These are phyloP conservation scores for Suillus paluster DNA, from an alignment of 768 basidiomycete species.

Conservation along the genomic window DNA sequence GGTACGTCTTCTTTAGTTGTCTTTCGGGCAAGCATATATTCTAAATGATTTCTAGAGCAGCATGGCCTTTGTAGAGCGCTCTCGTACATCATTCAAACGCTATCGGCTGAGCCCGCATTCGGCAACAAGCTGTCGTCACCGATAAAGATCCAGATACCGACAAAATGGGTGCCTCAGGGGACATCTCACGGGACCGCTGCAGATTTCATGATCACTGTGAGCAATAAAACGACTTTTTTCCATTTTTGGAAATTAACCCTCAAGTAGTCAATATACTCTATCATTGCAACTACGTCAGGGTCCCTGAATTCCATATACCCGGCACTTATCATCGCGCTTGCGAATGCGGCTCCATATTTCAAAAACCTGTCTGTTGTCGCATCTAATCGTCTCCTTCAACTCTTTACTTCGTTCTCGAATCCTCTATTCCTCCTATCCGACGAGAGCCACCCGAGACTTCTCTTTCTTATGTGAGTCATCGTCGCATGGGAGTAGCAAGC, in stretches of 20 bases:
- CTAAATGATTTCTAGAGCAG: slow-evolving; percentile 61
- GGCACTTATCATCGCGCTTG: slow-evolving; percentile 86
- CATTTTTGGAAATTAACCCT: slow-evolving; percentile 13
- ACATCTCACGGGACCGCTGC: slow-evolving; percentile 70
- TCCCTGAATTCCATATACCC: slow-evolving; percentile 85
- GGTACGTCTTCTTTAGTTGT: slow-evolving; percentile 51
- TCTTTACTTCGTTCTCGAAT: slow-evolving; percentile 90
- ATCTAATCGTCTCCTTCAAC: slow-evolving; percentile 82
- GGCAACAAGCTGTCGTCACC: slow-evolving; percentile 69
- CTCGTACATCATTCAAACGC: slow-evolving; percentile 89
- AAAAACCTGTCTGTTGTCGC: slow-evolving; percentile 80
- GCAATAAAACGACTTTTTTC: slow-evolving; percentile 27
- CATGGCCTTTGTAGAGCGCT: slow-evolving; percentile 88
- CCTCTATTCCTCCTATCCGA: slow-evolving; percentile 90
- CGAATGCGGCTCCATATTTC: slow-evolving; percentile 88
- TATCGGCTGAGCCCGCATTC: slow-evolving; percentile 85
- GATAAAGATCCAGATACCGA: slow-evolving; percentile 66
- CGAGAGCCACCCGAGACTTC: slow-evolving; percentile 90
- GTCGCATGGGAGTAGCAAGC: not conserved
- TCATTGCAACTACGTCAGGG: slow-evolving; percentile 88
- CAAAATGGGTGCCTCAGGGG: slow-evolving; percentile 77
- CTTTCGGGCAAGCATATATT: slow-evolving; percentile 12
- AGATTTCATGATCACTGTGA: slow-evolving; percentile 87
- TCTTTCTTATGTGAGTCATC: slow-evolving; percentile 82
- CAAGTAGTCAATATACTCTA: slow-evolving; percentile 82